phyloP scores from a whole-genome alignment of 768 basidiomycete genomes.

The Gloeostereum incarnatum region DNA sequence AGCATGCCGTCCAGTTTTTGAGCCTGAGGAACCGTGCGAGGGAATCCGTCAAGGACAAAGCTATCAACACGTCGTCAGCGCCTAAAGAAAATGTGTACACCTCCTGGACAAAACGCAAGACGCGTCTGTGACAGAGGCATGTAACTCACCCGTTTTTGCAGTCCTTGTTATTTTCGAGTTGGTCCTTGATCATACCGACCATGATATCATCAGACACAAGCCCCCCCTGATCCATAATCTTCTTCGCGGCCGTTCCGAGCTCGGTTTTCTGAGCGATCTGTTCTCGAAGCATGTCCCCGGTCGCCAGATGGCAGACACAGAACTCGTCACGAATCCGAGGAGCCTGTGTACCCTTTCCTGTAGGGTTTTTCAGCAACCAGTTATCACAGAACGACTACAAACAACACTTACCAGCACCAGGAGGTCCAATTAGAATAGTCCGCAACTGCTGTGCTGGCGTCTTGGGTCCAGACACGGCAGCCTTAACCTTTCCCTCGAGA shows the following conservation, averaged over 20 bases:
- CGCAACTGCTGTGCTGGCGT: slow-evolving; percentile 75
- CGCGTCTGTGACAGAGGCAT: neutral
- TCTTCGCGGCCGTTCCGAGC: slow-evolving; percentile 89
- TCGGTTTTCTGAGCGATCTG: slow-evolving; percentile 83
- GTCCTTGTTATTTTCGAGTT: slow-evolving; percentile 84
- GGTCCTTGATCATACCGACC: slow-evolving; percentile 95
- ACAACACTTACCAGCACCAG: slow-evolving; percentile 76
- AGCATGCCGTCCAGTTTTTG: slow-evolving; percentile 96
- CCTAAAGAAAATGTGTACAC: no score
- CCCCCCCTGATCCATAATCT: slow-evolving; percentile 95
- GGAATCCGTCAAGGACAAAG: slow-evolving; percentile 99
- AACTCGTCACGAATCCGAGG: slow-evolving; percentile 87
- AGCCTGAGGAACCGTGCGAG: slow-evolving; percentile 93
- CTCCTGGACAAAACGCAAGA: neutral
- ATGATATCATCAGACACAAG: slow-evolving; percentile 95
- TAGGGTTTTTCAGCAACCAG: slow-evolving; percentile 4
- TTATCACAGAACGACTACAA: neutral
- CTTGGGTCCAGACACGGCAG: slow-evolving; percentile 26
- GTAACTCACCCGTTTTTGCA: slow-evolving; percentile 93
- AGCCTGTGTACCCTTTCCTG: slow-evolving; percentile 98
- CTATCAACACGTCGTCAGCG: slow-evolving; percentile 36
- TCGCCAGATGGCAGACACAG: slow-evolving; percentile 97
- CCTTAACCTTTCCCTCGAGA: slow-evolving; percentile 66
- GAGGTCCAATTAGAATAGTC: slow-evolving; percentile 91
- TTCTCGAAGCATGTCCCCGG: slow-evolving; percentile 97